Evolutionary conservation across 1,284 basidiomycete species (phyloP), one percentile per base, ranked within the genome.

Genomic region (Cutaneotrichosporon daszewskae): DNA sequence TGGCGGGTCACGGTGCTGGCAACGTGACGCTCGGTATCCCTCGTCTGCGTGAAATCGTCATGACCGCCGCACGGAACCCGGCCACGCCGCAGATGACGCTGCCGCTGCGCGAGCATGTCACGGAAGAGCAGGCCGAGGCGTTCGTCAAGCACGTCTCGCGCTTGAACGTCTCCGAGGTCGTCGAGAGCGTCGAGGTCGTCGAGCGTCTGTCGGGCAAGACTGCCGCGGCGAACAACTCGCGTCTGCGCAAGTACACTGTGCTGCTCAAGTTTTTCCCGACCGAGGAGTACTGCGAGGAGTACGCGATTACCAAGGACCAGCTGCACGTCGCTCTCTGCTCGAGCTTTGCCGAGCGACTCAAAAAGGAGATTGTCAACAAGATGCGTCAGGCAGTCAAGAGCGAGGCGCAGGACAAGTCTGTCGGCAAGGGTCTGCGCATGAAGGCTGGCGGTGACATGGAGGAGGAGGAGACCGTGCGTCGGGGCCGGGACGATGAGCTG

Each of bases 11-110:
- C 70, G 95, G 95, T 73, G 94, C 95, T 47, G 94, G 95, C 28
- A 99, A 99, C 69, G 95, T 99, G 52, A 99, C 95, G 2, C 80
- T 99, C 37, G 95, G 95, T 80, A 98, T 99, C 58, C 95, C 95
- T 36, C 92, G 95, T 72, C 76, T 99, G 19, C 84, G 94, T 70
- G 95, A 99, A 74, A 97, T 99, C 60, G 89, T 99, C 63, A 97
- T 98, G 92, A 97, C 95, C 1, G 95, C 95, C 6, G 94, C 95
- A 5, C 82, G 83, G 58, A 87, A 92, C 60, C 95, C 94, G 46
- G 92, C 92, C 71, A 99, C 94, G 3, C 95, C 95, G 12, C 97
- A 92, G n/a, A 98, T 98, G 95, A 84, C 78, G 32, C 85, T 98
- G 72, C 82, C 80, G 22, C 77, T 92, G 35, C 76, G 79, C 25